A percentile compares a stretch with the other conserved stretches of the same genome.
These are phyloP conservation scores for Emmonsiellopsis sp. DNA, from an alignment of 2,329 filamentous ascomycete species.

Conservation along the genomic window DNA sequence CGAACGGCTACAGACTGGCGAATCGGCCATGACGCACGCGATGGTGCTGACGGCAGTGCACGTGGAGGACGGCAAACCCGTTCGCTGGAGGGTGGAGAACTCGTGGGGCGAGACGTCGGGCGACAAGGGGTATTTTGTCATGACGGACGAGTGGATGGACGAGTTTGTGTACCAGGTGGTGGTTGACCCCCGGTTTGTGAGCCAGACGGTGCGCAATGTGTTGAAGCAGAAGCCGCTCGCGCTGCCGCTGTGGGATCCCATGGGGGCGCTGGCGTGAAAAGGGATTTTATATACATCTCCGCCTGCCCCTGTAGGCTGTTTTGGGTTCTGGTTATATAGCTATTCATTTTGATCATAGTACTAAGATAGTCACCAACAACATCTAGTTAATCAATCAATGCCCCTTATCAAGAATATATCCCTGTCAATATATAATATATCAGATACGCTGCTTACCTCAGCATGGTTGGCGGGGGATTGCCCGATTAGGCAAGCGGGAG, in stretches of 20 bases:
- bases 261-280: constrained; percentile 58
- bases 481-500: too few relatives aligned
- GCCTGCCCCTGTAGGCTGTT: neutral
- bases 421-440: too few relatives aligned
- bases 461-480: too few relatives aligned
- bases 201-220: constrained; percentile 58
- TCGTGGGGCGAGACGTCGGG: constrained; percentile 65
- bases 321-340: too few relatives aligned
- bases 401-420: too few relatives aligned
- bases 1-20: constrained; percentile 61
- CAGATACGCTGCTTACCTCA: too few relatives aligned
- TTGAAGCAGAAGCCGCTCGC: constrained; percentile 61
- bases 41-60: constrained; percentile 89
- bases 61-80: constrained; percentile 53
- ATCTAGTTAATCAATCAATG: too few relatives aligned
- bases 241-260: constrained; percentile 70
- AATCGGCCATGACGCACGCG: constrained; percentile 80
- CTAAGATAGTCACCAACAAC: too few relatives aligned
- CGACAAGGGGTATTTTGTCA: constrained; percentile 77
- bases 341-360: too few relatives aligned
- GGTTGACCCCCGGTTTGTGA: constrained; percentile 61
- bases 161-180: constrained; percentile 81
- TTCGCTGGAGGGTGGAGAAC: constrained; percentile 82
- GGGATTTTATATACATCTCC: neutral
- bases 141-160: constrained; percentile 73